Percentiles rank a stretch among this genome's conserved stretches.
Conservation (phyloP, 352 stramenopile species). For the Phytopythium boreale region DNA sequence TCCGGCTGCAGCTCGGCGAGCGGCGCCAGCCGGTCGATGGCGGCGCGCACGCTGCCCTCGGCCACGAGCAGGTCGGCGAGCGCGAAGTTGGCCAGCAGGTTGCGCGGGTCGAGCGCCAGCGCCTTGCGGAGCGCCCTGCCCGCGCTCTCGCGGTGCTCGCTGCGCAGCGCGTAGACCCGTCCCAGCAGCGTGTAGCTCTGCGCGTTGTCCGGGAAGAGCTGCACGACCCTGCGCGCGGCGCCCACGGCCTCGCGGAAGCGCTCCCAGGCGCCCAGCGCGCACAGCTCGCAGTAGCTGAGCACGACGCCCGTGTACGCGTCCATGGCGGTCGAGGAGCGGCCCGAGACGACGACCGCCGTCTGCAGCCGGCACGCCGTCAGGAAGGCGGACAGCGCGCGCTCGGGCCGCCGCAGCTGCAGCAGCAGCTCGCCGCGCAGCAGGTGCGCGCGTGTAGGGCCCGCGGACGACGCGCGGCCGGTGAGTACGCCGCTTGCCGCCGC, state of each 20-base stretch:
- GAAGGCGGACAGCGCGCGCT: slow-evolving; percentile 64
- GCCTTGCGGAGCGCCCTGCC: slow-evolving; percentile 58
- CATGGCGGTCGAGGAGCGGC: slow-evolving; percentile 13
- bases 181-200: slow-evolving; percentile 73
- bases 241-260: slow-evolving; percentile 75
- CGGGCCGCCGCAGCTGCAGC: slow-evolving; percentile 55
- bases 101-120: slow-evolving; percentile 55
- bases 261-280: slow-evolving; percentile 42
- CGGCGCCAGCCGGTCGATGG: slow-evolving; percentile 49
- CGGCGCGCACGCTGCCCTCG: slow-evolving; percentile 44
- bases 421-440: slow-evolving; percentile 59
- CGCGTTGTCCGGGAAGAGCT: slow-evolving; percentile 64
- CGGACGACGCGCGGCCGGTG: background rate
- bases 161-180: slow-evolving; percentile 64
- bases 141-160: slow-evolving; percentile 58
- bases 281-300: slow-evolving; percentile 71
- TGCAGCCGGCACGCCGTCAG: slow-evolving; percentile 58
- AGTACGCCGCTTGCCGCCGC: background rate
- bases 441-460: slow-evolving; percentile 33
- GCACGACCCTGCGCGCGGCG: slow-evolving; percentile 63
- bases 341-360: slow-evolving; percentile 6
- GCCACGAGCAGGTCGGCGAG: slow-evolving; percentile 64
- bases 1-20: slow-evolving; percentile 41
- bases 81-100: slow-evolving; percentile 60
- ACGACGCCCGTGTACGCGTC: slow-evolving; percentile 75